These are phyloP conservation scores for Kluyveromyces dobzhanskii DNA, from an alignment of 805 yeast genomes.

Conservation along the genomic window DNA sequence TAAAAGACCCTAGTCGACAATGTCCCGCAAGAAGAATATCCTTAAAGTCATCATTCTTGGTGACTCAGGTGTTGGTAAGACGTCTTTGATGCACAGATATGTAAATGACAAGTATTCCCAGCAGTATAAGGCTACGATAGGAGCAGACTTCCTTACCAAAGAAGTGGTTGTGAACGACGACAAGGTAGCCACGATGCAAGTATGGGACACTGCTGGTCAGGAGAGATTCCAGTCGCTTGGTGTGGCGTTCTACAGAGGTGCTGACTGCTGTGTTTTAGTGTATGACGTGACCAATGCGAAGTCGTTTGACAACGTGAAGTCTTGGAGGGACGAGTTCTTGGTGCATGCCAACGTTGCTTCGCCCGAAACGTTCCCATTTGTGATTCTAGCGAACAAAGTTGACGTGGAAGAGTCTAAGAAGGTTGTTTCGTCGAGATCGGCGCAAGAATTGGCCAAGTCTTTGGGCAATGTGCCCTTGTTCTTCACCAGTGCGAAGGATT, in stretches of 20 bases:
- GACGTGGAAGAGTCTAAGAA: conserved; percentile 90
- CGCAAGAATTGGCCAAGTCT: conserved; percentile 52
- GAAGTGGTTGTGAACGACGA: conserved; percentile 79
- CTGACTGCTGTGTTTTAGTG: conserved; percentile 94
- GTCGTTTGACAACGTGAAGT: conserved; percentile 78
- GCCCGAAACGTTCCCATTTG: conserved; percentile 94
- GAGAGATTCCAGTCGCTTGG: conserved; percentile 95
- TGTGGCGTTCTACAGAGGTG: conserved; percentile 95
- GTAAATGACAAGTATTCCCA: conserved; percentile 91
- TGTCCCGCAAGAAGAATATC: conserved; percentile 58
- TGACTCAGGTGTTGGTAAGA: conserved; percentile 96
- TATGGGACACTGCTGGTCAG: conserved; percentile 99
- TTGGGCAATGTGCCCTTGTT: conserved; percentile 81
- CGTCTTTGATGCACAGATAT: conserved; percentile 94
- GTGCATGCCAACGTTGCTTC: conserved; percentile 89
- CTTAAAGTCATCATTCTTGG: conserved; percentile 88
- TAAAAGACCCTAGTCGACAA: too few relatives aligned
- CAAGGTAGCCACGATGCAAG: conserved; percentile 45
- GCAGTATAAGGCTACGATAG: conserved; percentile 96
- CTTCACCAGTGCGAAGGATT: conserved; percentile 97
- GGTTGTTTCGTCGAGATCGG: conserved; percentile 51
- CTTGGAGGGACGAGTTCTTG: conserved; percentile 94
- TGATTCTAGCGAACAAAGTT: conserved; percentile 87
- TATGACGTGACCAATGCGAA: conserved; percentile 94
- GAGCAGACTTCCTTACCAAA: conserved; percentile 93